Evolutionary conservation across 345 rosid species (phyloP).

Genomic region (Garcia nutans): DNA sequence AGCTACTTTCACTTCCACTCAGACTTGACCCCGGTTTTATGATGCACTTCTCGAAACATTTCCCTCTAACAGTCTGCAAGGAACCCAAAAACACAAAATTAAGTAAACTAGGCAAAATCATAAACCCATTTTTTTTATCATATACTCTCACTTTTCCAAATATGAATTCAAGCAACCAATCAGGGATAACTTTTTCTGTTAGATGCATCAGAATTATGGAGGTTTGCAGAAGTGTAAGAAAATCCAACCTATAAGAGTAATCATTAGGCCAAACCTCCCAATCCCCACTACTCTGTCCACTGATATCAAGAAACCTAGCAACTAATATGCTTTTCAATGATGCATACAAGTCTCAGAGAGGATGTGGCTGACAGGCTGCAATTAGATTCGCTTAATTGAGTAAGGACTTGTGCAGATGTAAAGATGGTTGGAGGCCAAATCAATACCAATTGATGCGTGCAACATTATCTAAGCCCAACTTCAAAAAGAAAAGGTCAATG

Average conservation of each 20-base stretch:
- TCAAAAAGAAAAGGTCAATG: too few relatives aligned
- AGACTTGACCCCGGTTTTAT: conserved; percentile 91
- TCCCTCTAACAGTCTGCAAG: conserved; percentile 67
- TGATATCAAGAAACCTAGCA: neutral
- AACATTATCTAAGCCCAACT: neutral
- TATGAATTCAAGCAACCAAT: neutral
- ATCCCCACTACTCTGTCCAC: too few relatives aligned
- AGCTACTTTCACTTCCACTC: conserved; percentile 88
- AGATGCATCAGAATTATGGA: neutral
- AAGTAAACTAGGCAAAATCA: neutral
- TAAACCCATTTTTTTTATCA: neutral
- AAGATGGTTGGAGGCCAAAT: neutral
- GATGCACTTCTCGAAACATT: conserved; percentile 87
- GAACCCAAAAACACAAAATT: neutral
- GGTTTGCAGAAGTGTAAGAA: too few relatives aligned
- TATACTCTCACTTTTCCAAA: neutral
- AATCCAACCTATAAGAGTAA: too few relatives aligned
- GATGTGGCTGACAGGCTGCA: neutral
- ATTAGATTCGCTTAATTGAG: neutral
- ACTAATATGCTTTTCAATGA: neutral
- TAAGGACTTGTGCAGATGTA: neutral
- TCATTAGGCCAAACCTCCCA: neutral
- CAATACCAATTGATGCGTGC: neutral
- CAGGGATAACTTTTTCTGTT: neutral
- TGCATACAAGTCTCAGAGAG: neutral